Base-by-base conservation (phyloP, 179 eudicot species). In the Amaranthus tricolor region DNA sequence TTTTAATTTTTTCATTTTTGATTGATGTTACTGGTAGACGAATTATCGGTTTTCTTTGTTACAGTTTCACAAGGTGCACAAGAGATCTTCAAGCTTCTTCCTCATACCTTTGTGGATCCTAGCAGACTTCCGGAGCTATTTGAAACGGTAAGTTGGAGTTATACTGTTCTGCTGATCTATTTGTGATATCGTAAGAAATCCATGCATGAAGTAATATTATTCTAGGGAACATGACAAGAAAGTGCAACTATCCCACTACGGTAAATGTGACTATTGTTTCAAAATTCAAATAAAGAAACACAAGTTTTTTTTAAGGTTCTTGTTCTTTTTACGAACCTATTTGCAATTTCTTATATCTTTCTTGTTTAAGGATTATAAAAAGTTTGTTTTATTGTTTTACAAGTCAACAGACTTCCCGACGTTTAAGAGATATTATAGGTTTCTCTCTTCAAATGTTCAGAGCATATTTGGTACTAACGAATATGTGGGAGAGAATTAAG, bases 21-120 rank as follows among this genome's bases (percentile, higher is more conserved):
- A 63, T n/a, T 63, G 43, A 20, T 52, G 69, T 47, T 63, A 20
- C 9, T 68, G 51, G 60, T 24, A n/a, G 49, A 62, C 1, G 6
- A 62, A 24, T 52, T 4, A 15, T 68, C 21, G 5, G 43, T 60
- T 52, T 58, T 60, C 11, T 60, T 67, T 75, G 73, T 49, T 83
- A 76, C 80, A 95, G 99, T 91, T 83, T 93, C 97, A 52, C 93
- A 82, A 80, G 99, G 99, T 43, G 99, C 97, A 74, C 92, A 87
- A 75, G 99, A 95, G 81, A 93, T 95, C 70, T 88, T 95, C 82
- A 93, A 91, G 87, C 97, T 95, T 80, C 96, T 95, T 82, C 99
- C 99, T 81, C 97, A 91, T 82, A 84, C 87, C 31, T 95, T 87
- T 83, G 93, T 91, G 73, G 90, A 95, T 24, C 88, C 95, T 57